Evolutionary conservation across 179 eudicot genomes (phyloP), one percentile per base, ranked within the genome.

Genomic region (Spergularia azorica): DNA sequence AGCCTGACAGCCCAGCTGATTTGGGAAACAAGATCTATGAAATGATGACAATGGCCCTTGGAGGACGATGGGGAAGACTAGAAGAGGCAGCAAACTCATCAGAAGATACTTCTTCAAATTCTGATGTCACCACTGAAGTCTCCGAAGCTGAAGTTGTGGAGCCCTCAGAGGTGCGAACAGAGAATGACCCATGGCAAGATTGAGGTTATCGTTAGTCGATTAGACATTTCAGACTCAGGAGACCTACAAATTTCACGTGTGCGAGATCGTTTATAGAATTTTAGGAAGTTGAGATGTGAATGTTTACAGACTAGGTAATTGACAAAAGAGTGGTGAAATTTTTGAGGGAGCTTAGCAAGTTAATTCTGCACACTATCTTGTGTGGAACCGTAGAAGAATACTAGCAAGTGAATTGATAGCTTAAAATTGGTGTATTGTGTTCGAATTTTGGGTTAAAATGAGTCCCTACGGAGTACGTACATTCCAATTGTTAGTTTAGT

Each of bases 1-100:
- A 95, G 99, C 99, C 99, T 39, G 99, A 95, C 71, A 93, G 97
- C 75, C 99, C 99, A 36, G 89, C 97, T 10, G 97, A 95, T 77
- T 76, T 95, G 79, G 97, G 99, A 13, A 86, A 82, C 88, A 95
- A 95, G 88, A 95, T 95, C 64, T 95, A 95, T 1, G 99, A 93
- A 77, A 95, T 93, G 99, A 95, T 93, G 99, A 86, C 97, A 8
- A 90, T 95, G 91, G 99, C 97, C 52, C 90, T 95, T 1, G 97
- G 97, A 63, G 99, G 99, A 32, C 88, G 93, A 76, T 95, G 99
- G 99, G 99, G 99, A 13, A 78, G 99, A 75, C 62, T 80, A 15
- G 99, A 95, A 26, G 90, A 83, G 6, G 85, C 60, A 1, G 74
- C 64, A 10, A 88, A 78, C 46, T 13, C 76, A 3, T 39, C 63